Conservation (phyloP, 2,329 filamentous ascomycete species). For the Plenodomus tracheiphilus region DNA sequence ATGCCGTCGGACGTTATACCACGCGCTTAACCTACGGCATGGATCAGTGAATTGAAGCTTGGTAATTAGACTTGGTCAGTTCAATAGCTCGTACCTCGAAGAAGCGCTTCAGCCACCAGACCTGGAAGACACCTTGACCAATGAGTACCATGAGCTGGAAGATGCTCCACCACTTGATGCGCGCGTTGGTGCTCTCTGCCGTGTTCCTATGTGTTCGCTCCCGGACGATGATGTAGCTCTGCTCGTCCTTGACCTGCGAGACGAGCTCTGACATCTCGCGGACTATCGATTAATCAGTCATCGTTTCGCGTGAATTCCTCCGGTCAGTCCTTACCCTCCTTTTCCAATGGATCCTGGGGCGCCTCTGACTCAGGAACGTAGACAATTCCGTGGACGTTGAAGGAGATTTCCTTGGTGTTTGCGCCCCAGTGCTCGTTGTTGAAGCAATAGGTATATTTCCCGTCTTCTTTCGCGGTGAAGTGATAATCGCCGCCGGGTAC, state of each 20-base stretch:
- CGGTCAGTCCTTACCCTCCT: slow-evolving; percentile 68
- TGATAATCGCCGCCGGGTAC: slow-evolving; percentile 91
- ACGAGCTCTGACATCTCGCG: slow-evolving; percentile 82
- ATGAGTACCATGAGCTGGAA: slow-evolving; percentile 90
- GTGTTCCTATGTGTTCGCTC: slow-evolving; percentile 98
- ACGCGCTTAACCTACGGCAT: slow-evolving; percentile 37
- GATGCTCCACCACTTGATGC: slow-evolving; percentile 99
- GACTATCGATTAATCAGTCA: slow-evolving; percentile 57
- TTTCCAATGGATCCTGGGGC: slow-evolving; percentile 83
- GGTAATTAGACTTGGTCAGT: not conserved
- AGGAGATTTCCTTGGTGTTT: slow-evolving; percentile 95
- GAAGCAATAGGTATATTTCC: slow-evolving; percentile 96
- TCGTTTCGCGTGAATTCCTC: fast-evolving
- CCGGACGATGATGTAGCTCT: slow-evolving; percentile 92
- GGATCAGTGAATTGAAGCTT: slow-evolving; percentile 7
- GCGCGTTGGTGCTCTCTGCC: slow-evolving; percentile 93
- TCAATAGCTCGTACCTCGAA: slow-evolving; percentile 71
- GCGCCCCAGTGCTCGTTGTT: slow-evolving; percentile 98
- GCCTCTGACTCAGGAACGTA: slow-evolving; percentile 90
- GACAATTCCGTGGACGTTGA: slow-evolving; percentile 98
- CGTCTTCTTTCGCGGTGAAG: slow-evolving; percentile 82
- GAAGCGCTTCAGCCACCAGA: slow-evolving; percentile 99
- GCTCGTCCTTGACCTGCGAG: slow-evolving; percentile 93
- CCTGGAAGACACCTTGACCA: slow-evolving; percentile 94
- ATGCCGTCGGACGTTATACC: slow-evolving; percentile 15